Base-by-base conservation (phyloP, 2,329 filamentous ascomycete genomes). In the Phyllosticta citribraziliensis region DNA sequence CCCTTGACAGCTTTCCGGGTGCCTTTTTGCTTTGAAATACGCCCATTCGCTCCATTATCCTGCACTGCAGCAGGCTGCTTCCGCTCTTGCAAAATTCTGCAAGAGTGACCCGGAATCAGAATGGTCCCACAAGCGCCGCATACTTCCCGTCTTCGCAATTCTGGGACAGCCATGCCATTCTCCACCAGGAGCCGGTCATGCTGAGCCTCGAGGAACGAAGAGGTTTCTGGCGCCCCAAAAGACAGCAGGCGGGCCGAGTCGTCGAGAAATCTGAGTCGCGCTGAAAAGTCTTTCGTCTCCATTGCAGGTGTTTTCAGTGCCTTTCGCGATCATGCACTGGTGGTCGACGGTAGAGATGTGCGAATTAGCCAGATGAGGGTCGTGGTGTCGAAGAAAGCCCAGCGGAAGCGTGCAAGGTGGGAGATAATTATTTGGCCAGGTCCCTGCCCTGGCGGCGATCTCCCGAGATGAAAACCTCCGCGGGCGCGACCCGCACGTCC, bases 71-170 rank as follows among this genome's bases (percentile, higher is more conserved):
- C 2, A 27, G 58, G 53, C 24, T 8, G 52, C 40, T 14, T 54
- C 58, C 62, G 19, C 61, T 66, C 58, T 53, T 64, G 50, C 52
- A 56, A n/a, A 52, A 70, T 63, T 12, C 65, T 65, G 58, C 68
- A 72, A 58, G 72, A 72, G 67, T 69, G 70, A 60, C 73, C 73
- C n/a, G 72, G 69, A 52, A 76, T 63, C 65, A 76, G 65, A 5
- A 69, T 56, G 57, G 66, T 71, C 5, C 75, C 75, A 60, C 75
- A 77, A 14, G 72, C 70, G 52, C 68, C 67, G 62, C 75, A 77
- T 14, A 70, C 61, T 10, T 68, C 67, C 22, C 35, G 33, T 30
- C 20, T 55, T 17, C 58, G 58, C n/a, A 25, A 35, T 3, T 56
- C 53, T 11, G 67, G 65, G 11, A 69, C 50, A 47, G 70, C 67